These are phyloP conservation scores for Fusarium sp. DNA, from an alignment of 2,329 filamentous ascomycete genomes.

Conservation along the genomic window DNA sequence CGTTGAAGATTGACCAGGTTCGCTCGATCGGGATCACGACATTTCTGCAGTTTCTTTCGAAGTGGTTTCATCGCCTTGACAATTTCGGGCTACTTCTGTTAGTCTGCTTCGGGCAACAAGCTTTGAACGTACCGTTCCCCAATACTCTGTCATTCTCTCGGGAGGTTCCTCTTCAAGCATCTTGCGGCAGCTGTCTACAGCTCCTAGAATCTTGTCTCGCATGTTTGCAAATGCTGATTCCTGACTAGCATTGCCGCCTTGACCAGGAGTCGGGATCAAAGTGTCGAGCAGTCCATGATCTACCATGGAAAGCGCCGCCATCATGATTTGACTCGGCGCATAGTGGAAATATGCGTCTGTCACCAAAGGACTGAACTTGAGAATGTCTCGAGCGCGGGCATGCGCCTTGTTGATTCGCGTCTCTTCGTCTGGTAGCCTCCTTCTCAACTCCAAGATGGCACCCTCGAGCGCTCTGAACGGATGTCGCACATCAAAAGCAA, in stretches of 20 bases:
- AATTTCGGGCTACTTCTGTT: slow-evolving; percentile 52
- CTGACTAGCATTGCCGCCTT: slow-evolving; percentile 43
- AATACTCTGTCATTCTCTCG: slow-evolving; percentile 63
- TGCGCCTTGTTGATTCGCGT: slow-evolving; percentile 70
- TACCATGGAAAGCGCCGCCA: slow-evolving; percentile 80
- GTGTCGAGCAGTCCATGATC: slow-evolving; percentile 71
- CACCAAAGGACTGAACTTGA: slow-evolving; percentile 83
- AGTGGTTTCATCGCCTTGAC: slow-evolving; percentile 63
- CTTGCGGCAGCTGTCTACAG: slow-evolving; percentile 61
- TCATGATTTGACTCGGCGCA: slow-evolving; percentile 92
- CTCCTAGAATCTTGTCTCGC: slow-evolving; percentile 60
- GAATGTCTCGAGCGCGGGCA: slow-evolving; percentile 74
- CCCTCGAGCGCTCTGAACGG: slow-evolving; percentile 90
- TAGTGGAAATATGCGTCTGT: slow-evolving; percentile 98
- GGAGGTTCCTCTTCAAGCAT: slow-evolving; percentile 68
- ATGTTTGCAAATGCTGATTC: slow-evolving; percentile 38
- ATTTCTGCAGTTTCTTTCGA: slow-evolving; percentile 76
- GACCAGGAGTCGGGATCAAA: slow-evolving; percentile 54
- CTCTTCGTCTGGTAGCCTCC: slow-evolving; percentile 70
- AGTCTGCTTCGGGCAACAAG: slow-evolving; percentile 8
- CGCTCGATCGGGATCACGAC: slow-evolving; percentile 77
- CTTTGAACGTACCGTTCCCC: slow-evolving; percentile 58
- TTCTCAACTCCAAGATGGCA: slow-evolving; percentile 81
- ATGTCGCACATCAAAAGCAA: slow-evolving; percentile 92
- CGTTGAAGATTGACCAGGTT: slow-evolving; percentile 76